Evolutionary conservation across 2,329 filamentous ascomycete genomes (phyloP), one percentile per base, ranked within the genome.

Genomic region (Plectosphaerella sp.): DNA sequence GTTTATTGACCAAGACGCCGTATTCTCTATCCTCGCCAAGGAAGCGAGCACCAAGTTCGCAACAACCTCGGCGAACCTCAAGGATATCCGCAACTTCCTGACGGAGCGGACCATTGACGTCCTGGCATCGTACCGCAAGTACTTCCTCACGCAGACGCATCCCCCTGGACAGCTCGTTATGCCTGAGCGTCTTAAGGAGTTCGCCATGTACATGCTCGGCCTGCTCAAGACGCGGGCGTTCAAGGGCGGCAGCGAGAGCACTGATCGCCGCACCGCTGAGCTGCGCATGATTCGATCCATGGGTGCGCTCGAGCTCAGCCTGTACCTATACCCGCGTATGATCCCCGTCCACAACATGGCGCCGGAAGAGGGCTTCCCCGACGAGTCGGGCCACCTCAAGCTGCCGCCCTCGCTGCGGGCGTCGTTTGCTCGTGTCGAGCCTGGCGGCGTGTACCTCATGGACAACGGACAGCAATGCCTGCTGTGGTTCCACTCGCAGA

Each of bases 251-350:
- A 86, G 87, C 59, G 94, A 99, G 70, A 89, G 90, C 36, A 91
- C 89, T 10, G 94, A 99, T 69, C 86, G 94, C 56, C 82, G 94
- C 57, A 87, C 95, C 14, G 89, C 97, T 63, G 93, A 97, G 65
- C 86, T 96, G 78, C 86, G 93, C 49, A 86, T 96, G 82, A 80
- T 99, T 55, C 88, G 89, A 53, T 86, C 87, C 14, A 95, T 97
- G 82, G 91, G 92, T 33, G 83, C 88, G 20, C 79, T 86, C 18
- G 94, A 97, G 67, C 76, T 97, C 43, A 91, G 89, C 24, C 76
- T 97, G 36, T 97, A 97, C 67, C 86, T 99, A 47, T 99, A 99
- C 68, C 94, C 94, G 18, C 87, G 91, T 51, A 95, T 99, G 72
- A 87, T 97, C 55, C 84, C 94, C 5, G 73, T 99, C 48, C 94